A percentile compares a stretch with the other conserved stretches of the same genome.
These are phyloP conservation scores for Nidularia sp. DNA, from an alignment of 768 basidiomycete genomes.

Conservation along the genomic window DNA sequence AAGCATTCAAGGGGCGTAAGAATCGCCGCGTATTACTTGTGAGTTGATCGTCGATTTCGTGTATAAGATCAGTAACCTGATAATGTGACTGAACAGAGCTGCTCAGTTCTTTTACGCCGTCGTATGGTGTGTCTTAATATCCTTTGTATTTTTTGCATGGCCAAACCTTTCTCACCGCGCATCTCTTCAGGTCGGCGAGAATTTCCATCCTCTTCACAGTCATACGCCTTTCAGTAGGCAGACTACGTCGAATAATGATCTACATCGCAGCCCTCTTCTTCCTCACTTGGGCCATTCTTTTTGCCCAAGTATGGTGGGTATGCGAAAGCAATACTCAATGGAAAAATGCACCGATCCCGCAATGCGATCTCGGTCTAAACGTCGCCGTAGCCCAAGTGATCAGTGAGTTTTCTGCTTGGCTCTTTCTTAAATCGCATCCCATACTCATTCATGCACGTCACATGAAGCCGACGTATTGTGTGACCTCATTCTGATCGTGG, in stretches of 20 bases:
- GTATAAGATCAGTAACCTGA: neutral
- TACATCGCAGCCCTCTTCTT: conserved; percentile 18
- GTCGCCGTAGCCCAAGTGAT: neutral
- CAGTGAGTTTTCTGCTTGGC: neutral
- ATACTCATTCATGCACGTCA: too few relatives aligned
- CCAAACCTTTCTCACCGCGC: too few relatives aligned
- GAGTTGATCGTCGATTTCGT: neutral
- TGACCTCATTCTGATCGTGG: neutral
- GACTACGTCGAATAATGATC: conserved; percentile 9
- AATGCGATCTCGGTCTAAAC: neutral
- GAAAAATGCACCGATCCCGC: conserved; percentile 8
- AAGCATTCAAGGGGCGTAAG: conserved; percentile 7
- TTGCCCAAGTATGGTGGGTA: conserved; percentile 30
- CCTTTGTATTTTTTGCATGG: too few relatives aligned
- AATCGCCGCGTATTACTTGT: conserved; percentile 15
- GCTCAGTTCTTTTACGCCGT: conserved; percentile 16
- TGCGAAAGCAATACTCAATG: conserved; percentile 19
- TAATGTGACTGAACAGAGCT: conserved; percentile 2
- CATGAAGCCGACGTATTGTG: neutral
- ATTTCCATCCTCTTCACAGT: conserved; percentile 38
- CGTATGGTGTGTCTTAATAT: conserved; percentile 12
- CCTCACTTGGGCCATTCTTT: conserved; percentile 21
- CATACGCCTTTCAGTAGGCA: conserved; percentile 27
- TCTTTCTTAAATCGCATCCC: too few relatives aligned
- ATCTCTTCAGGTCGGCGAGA: conserved; percentile 24